phyloP scores from a whole-genome alignment of 2,329 filamentous ascomycete genomes.

The Didymella lethalis region DNA sequence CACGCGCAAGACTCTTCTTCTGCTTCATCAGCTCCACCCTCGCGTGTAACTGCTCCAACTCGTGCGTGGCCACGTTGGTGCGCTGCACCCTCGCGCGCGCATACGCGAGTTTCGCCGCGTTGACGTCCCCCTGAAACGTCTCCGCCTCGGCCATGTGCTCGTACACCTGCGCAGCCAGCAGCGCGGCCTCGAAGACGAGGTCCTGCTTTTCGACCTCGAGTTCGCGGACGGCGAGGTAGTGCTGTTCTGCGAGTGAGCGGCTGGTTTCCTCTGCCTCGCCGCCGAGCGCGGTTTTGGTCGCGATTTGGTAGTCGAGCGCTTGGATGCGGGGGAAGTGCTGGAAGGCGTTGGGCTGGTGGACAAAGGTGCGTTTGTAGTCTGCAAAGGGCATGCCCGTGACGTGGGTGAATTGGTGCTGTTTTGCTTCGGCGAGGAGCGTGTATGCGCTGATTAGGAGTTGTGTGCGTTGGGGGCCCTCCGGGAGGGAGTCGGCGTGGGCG shows the following conservation, averaged over 20 bases:
- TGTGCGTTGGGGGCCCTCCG: constrained; percentile 29
- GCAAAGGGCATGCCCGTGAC: constrained; percentile 30
- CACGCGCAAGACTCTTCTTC: constrained; percentile 18
- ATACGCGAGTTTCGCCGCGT: constrained; percentile 19
- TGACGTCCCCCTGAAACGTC: constrained; percentile 20
- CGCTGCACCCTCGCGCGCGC: constrained; percentile 28
- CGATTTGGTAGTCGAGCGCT: constrained; percentile 31
- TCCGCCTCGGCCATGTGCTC: constrained; percentile 35
- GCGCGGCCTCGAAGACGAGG: constrained; percentile 25
- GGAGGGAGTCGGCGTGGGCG: constrained; percentile 31
- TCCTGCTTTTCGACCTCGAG: constrained; percentile 31
- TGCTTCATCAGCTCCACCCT: constrained; percentile 27
- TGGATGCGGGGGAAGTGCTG: constrained; percentile 28
- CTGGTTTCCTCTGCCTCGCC: constrained; percentile 23
- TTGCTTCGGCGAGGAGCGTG: constrained; percentile 42
- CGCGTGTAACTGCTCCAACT: constrained; percentile 23
- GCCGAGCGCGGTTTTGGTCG: constrained; percentile 27
- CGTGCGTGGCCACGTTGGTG: constrained; percentile 24
- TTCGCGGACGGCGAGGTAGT: constrained; percentile 25
- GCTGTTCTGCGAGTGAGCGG: constrained; percentile 21
- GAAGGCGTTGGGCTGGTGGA: constrained; percentile 2
- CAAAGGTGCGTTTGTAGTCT: constrained; percentile 22
- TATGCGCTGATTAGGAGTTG: constrained; percentile 37
- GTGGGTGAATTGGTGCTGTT: constrained; percentile 34
- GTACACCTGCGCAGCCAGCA: constrained; percentile 35